phyloP scores from a whole-genome alignment of 805 yeast species.

The Candida ascalaphidarum region DNA sequence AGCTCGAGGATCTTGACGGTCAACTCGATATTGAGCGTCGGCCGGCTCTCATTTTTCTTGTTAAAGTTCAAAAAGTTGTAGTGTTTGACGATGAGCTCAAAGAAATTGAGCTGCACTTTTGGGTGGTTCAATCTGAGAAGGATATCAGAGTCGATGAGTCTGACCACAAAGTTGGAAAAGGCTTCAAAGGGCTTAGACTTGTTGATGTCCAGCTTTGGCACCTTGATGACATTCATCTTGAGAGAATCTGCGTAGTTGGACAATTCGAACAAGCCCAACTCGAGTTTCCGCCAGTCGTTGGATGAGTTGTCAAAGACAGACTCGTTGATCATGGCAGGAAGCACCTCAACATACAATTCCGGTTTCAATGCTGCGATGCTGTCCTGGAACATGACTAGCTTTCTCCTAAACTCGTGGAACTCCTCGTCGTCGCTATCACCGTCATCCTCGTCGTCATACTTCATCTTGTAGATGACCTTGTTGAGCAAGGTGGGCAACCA shows the following conservation, averaged over 20 bases:
- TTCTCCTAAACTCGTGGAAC: slow-evolving; percentile 70
- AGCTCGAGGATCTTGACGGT: slow-evolving; percentile 58
- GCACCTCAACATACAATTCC: slow-evolving; percentile 49
- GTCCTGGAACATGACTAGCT: slow-evolving; percentile 76
- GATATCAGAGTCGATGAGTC: slow-evolving; percentile 35
- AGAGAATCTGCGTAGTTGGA: slow-evolving; percentile 72
- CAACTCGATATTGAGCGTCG: slow-evolving; percentile 37
- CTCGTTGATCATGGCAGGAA: slow-evolving; percentile 49
- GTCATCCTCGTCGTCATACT: slow-evolving; percentile 68
- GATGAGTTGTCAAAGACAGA: slow-evolving; percentile 6
- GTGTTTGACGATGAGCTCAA: slow-evolving; percentile 80
- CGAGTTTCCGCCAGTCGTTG: slow-evolving; percentile 72
- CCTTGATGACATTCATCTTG: slow-evolving; percentile 65
- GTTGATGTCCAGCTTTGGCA: slow-evolving; percentile 57
- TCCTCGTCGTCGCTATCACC: slow-evolving; percentile 65
- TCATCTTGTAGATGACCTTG: slow-evolving; percentile 69
- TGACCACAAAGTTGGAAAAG: slow-evolving; percentile 53
- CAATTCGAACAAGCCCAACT: slow-evolving; percentile 79
- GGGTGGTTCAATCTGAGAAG: slow-evolving; percentile 51
- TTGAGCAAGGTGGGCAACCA: slow-evolving; percentile 56
- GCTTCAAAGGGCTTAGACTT: slow-evolving; percentile 58
- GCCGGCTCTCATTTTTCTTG: slow-evolving; percentile 16
- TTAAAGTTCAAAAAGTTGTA: slow-evolving; percentile 43
- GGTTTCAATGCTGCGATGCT: slow-evolving; percentile 55
- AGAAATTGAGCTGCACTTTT: slow-evolving; percentile 70